Evolutionary conservation across 1,284 basidiomycete species (phyloP), one percentile per base, ranked within the genome.

Genomic region (Leccinum fallax): DNA sequence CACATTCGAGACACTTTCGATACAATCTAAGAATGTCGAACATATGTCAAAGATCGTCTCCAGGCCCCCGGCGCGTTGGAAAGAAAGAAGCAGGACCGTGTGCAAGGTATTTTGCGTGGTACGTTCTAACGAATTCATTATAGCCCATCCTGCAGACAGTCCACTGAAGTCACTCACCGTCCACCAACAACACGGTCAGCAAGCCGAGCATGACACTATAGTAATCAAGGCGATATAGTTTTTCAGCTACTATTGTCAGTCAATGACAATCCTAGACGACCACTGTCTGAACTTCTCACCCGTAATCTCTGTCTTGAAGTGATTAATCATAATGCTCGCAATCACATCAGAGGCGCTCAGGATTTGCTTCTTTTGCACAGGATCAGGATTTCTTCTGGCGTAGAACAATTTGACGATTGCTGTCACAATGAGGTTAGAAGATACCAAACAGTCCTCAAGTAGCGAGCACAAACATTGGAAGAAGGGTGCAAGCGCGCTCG

Each of bases 371-470:
- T 88, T 92, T 75, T 97, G 94, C 4, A 82, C 71, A 1, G 84
- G 67, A 70, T 99, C 97, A 15, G 88, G 83, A 68, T 84, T 90
- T 32, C 90, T 85, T 61, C 96, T 85, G 28, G 89, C 90, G 71
- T 93, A 88, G 73, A 98, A 90, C 72, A 97, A 82, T 73, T 94
- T 93, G 64, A 95, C 90, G 63, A 95, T 87, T 16, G 93, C 94
- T 94, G 63, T 36, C 43, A 26, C 55, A 19, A 49, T 52, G 43
- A 38, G 26, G 54, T 67, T 15, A 68, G 55, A 58, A 61, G 49
- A 57, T 49, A 59, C 36, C 11, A 59, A 53, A 52, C 13, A 26
- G n/a, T 28, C 32, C 16, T 46, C 48, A 38, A 15, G 24, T 19
- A 38, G 54, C 59, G 4, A 66, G 13, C 13, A 74, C 80, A 63